Conservation (phyloP, 139 green algal species). For the Asterochloris erici region DNA sequence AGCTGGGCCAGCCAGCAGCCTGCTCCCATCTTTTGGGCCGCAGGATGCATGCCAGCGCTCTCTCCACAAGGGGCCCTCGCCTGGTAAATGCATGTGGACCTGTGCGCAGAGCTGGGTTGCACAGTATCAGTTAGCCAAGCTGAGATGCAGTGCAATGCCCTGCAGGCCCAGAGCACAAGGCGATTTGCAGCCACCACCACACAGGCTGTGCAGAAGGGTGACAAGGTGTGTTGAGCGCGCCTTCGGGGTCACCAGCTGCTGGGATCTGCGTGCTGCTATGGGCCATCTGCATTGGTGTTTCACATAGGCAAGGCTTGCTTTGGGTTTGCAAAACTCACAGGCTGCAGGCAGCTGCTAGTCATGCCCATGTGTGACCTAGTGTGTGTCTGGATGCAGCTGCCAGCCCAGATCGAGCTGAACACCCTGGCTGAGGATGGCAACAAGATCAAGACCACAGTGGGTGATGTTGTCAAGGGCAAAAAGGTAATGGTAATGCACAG, state of each 20-base stretch:
- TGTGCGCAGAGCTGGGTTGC: no score
- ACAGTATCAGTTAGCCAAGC: no score
- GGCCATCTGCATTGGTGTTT: not conserved
- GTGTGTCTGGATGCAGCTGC: not conserved
- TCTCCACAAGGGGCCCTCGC: no score
- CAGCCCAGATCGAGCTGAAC: constrained; percentile 1
- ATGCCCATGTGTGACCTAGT: not conserved
- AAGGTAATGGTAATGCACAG: not conserved
- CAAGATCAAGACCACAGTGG: not conserved
- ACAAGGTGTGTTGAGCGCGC: not conserved
- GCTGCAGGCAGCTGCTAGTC: not conserved
- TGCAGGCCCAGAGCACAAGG: no score
- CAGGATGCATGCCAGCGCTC: no score
- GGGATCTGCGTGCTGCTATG: not conserved
- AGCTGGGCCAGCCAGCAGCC: no score
- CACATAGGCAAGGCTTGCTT: not conserved
- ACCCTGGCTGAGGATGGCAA: constrained; percentile 7
- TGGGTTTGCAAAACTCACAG: no score
- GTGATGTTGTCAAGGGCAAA: constrained; percentile 1
- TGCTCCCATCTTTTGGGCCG: no score
- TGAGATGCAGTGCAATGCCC: no score
- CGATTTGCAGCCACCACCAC: not conserved
- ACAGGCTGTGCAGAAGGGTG: constrained; percentile 10
- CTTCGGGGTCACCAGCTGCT: not conserved
- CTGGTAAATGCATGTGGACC: no score